phyloP scores from a whole-genome alignment of 352 stramenopile species.

The Globisporangium spinosum region DNA sequence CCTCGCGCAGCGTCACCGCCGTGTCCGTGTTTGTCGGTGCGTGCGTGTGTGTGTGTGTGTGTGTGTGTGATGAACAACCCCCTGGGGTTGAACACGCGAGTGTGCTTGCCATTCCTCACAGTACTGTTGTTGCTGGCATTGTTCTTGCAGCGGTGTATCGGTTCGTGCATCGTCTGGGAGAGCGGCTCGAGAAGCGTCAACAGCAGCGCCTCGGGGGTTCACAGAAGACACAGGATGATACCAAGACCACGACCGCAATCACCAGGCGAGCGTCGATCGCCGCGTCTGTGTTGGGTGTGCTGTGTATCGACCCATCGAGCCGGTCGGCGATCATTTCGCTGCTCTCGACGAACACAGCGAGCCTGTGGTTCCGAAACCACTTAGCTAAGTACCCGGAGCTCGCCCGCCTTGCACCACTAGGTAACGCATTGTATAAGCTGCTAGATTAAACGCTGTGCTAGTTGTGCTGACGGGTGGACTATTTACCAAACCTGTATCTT shows the following conservation, averaged over 20 bases:
- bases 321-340: slow-evolving; percentile 50
- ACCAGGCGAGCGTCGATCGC: slow-evolving; percentile 26
- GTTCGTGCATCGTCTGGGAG: slow-evolving; percentile 30
- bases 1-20: slow-evolving; percentile 42
- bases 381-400: slow-evolving; percentile 33
- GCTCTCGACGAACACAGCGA: slow-evolving; percentile 45
- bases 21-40: slow-evolving; percentile 60
- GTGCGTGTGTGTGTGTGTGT: slow-evolving; percentile 34
- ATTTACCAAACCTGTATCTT: neutral
- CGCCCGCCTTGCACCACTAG: slow-evolving; percentile 26
- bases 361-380: slow-evolving; percentile 28
- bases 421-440: slow-evolving; percentile 1
- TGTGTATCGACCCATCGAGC: slow-evolving; percentile 33
- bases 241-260: neutral
- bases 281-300: slow-evolving; percentile 29
- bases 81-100: neutral
- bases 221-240: neutral
- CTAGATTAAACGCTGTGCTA: neutral
- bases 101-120: slow-evolving; percentile 1
- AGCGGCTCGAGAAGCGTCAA: slow-evolving; percentile 15
- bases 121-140: neutral
- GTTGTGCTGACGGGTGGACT: neutral
- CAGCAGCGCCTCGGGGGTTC: neutral
- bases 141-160: slow-evolving; percentile 36
- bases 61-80: slow-evolving; percentile 8